These are phyloP conservation scores for Gypsophila paniculata DNA, from an alignment of 179 eudicot genomes.

Conservation along the genomic window DNA sequence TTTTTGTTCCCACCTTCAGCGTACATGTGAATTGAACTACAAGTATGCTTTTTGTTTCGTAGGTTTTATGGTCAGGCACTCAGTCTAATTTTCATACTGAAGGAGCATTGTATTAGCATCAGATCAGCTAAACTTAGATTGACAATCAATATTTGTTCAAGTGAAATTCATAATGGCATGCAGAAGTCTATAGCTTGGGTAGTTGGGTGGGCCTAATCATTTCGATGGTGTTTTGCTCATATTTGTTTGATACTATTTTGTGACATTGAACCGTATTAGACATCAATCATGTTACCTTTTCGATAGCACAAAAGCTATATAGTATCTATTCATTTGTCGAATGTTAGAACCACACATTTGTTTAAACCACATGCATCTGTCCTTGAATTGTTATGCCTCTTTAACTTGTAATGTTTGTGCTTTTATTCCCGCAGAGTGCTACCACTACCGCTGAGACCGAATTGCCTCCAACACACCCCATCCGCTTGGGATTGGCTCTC, in stretches of 20 bases:
- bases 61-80: neutral
- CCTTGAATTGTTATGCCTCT: neutral
- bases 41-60: neutral
- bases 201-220: neutral
- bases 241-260: neutral
- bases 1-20: neutral
- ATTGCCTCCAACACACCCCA: slow-evolving; percentile 52
- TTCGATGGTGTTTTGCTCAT: neutral
- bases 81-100: neutral
- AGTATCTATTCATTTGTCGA: neutral
- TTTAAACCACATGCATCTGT: neutral
- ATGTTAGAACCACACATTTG: neutral
- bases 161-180: neutral
- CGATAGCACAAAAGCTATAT: neutral
- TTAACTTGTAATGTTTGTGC: slow-evolving; percentile 2
- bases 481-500: slow-evolving; percentile 52
- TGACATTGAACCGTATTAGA: neutral
- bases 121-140: neutral
- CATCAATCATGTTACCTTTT: neutral
- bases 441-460: slow-evolving; percentile 41
- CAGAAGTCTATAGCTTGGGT: neutral
- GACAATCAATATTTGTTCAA: neutral
- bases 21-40: neutral
- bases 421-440: slow-evolving; percentile 37
- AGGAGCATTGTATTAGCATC: neutral